These are phyloP conservation scores for Herpotrichia juniperi DNA, from an alignment of 2,329 filamentous ascomycete species.

Conservation along the genomic window DNA sequence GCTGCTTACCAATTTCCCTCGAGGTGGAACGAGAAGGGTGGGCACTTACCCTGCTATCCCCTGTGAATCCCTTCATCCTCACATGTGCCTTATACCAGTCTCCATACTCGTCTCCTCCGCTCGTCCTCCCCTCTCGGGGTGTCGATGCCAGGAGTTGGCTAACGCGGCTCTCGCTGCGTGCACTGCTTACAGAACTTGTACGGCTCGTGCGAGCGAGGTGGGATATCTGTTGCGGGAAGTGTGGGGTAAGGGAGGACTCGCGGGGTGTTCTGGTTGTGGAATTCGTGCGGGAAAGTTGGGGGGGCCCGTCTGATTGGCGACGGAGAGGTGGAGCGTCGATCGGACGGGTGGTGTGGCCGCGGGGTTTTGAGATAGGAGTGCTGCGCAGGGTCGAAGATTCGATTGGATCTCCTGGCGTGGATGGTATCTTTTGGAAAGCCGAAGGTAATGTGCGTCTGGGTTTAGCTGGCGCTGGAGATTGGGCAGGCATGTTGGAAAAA, in stretches of 20 bases:
- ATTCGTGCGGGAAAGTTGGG: background rate
- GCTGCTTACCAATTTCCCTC: background rate
- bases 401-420: background rate
- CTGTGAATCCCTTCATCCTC: conserved; percentile 23
- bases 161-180: no score
- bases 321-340: background rate
- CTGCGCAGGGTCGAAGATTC: background rate
- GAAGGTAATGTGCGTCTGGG: background rate
- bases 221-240: no score
- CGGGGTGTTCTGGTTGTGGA: background rate
- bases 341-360: background rate
- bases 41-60: conserved; percentile 28
- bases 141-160: background rate
- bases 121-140: no score
- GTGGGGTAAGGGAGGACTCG: background rate
- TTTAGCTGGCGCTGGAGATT: no score
- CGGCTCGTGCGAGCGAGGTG: no score
- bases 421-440: background rate
- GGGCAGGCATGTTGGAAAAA: no score
- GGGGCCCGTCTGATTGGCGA: background rate
- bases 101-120: conserved; percentile 21
- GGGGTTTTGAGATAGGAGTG: background rate
- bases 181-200: no score
- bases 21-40: background rate
- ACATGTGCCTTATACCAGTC: conserved; percentile 22